Evolutionary conservation across 1,284 basidiomycete species (phyloP).

Genomic region (Sporisorium reilianum): DNA sequence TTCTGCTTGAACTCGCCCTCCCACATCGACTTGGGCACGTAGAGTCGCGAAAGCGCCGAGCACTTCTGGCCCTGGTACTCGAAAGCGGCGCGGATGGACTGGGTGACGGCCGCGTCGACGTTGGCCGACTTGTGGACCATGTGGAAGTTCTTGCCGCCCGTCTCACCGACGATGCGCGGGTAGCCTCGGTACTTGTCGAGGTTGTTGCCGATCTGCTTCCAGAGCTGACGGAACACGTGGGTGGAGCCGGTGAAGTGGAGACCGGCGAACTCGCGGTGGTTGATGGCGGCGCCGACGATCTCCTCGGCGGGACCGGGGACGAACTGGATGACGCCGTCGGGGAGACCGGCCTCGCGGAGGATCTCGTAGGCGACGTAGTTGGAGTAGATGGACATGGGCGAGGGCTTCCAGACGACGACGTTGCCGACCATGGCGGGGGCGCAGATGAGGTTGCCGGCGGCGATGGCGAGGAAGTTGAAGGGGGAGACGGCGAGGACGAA

Average conservation of each 20-base stretch:
- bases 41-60: constrained; percentile 90
- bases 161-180: constrained; percentile 93
- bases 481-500: constrained; percentile 97
- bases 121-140: constrained; percentile 89
- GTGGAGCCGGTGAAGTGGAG: constrained; percentile 98
- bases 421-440: constrained; percentile 95
- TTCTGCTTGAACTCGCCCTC: constrained; percentile 85
- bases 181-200: constrained; percentile 78
- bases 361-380: constrained; percentile 94
- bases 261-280: constrained; percentile 83
- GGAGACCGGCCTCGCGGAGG: constrained; percentile 91
- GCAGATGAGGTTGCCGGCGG: constrained; percentile 60
- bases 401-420: constrained; percentile 96
- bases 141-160: constrained; percentile 98
- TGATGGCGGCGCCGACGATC: constrained; percentile 71
- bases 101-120: constrained; percentile 85
- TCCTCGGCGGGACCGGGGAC: constrained; percentile 75
- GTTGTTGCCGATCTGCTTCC: constrained; percentile 94
- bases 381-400: constrained; percentile 92
- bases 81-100: constrained; percentile 89
- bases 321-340: constrained; percentile 96
- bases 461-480: constrained; percentile 83
- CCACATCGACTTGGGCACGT: constrained; percentile 90
- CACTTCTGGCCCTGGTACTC: constrained; percentile 99
- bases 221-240: constrained; percentile 85